phyloP scores from a whole-genome alignment of 169 alveolate genomes.

The Theileria parva region DNA sequence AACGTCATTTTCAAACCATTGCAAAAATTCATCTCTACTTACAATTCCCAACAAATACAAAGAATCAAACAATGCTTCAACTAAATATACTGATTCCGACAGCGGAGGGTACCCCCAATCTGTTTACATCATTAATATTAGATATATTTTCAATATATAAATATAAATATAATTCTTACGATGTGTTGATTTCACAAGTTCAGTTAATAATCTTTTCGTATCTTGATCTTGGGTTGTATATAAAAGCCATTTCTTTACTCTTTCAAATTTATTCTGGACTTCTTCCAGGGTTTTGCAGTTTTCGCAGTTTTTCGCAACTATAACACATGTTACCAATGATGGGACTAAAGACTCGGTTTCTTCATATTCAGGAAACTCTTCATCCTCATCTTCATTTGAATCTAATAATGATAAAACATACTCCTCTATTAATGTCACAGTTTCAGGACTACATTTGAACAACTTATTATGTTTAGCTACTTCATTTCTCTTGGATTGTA shows the following conservation, averaged over 20 bases:
- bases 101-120: slow-evolving; percentile 61
- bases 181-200: slow-evolving; percentile 42
- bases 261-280: slow-evolving; percentile 17
- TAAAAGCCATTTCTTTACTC: slow-evolving; percentile 27
- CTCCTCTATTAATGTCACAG: slow-evolving; percentile 20
- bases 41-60: slow-evolving; percentile 36
- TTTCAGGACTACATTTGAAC: slow-evolving; percentile 39
- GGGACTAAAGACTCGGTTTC: slow-evolving; percentile 54
- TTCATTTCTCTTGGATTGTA: slow-evolving; percentile 33
- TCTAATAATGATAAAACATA: slow-evolving; percentile 27
- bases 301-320: slow-evolving; percentile 54
- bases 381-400: slow-evolving; percentile 6
- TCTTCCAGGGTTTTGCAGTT: slow-evolving; percentile 24
- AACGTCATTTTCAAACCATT: slow-evolving; percentile 52
- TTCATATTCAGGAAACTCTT: slow-evolving; percentile 25
- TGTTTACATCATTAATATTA: not conserved
- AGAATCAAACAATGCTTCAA: slow-evolving; percentile 65
- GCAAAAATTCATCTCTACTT: slow-evolving; percentile 17
- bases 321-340: slow-evolving; percentile 51
- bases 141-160: not conserved
- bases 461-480: slow-evolving; percentile 47
- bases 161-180: slow-evolving; percentile 1
- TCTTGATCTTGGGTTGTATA: slow-evolving; percentile 27
- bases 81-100: slow-evolving; percentile 49
- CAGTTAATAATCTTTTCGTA: slow-evolving; percentile 39